These are phyloP conservation scores for Ophiocordyceps robertsii DNA, from an alignment of 2,329 filamentous ascomycete genomes.

Conservation along the genomic window DNA sequence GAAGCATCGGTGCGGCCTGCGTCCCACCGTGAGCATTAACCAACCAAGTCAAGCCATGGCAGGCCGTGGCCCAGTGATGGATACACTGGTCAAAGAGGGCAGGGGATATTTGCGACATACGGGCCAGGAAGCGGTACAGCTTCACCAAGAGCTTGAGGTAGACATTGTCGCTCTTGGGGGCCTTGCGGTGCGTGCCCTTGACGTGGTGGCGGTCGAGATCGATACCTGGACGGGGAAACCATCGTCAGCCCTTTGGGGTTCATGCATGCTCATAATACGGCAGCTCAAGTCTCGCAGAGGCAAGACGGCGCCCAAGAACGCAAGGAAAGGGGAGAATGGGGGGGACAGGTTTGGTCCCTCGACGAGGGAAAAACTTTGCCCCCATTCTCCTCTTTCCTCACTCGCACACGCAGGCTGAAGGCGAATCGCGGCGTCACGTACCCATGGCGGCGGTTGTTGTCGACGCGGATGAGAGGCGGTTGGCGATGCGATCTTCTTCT, in stretches of 20 bases:
- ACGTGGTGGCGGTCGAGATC: slow-evolving; percentile 60
- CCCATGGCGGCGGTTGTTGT: slow-evolving; percentile 41
- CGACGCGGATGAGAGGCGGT: slow-evolving; percentile 20
- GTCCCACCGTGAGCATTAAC: not conserved
- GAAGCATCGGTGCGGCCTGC: slow-evolving; percentile 84
- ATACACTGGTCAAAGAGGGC: not conserved
- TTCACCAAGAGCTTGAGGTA: slow-evolving; percentile 96
- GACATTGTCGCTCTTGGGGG: slow-evolving; percentile 96
- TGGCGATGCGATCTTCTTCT: slow-evolving; percentile 17
- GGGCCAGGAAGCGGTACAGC: slow-evolving; percentile 92
- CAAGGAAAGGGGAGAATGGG: slow-evolving; percentile 1
- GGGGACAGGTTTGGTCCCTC: not conserved
- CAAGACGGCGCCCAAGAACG: slow-evolving; percentile 6
- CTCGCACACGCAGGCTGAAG: slow-evolving; percentile 35
- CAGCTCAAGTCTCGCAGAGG: slow-evolving; percentile 9
- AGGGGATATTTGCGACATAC: slow-evolving; percentile 42
- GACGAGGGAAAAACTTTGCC: not conserved
- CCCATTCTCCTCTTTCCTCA: slow-evolving; percentile 18
- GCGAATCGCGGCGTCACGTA: slow-evolving; percentile 34
- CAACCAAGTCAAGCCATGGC: no score
- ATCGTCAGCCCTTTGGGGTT: slow-evolving; percentile 46
- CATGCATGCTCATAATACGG: slow-evolving; percentile 46
- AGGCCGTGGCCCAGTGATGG: no score
- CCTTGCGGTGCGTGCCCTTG: slow-evolving; percentile 70
- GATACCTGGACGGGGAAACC: slow-evolving; percentile 47